Base-by-base conservation (phyloP, 148 eudicot species). In the Oxyria digyna region DNA sequence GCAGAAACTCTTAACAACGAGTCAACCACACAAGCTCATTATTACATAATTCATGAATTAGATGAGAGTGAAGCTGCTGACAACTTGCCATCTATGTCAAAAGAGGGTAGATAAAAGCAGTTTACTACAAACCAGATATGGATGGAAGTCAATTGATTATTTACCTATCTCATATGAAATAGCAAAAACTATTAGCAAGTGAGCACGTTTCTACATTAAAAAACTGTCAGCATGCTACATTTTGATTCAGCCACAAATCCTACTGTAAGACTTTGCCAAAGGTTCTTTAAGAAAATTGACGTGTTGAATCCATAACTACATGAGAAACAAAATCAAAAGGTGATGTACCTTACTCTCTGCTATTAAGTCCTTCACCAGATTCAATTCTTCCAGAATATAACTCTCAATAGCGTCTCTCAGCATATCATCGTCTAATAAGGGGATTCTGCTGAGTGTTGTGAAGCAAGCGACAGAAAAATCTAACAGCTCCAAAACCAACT, bases 401-500 rank as follows among this genome's bases (percentile, higher is more conserved):
- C 77, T 85, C 78, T 84, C 89, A 45, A 85, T 57, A 23, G 74
- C 74, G 73, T 74, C 77, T 74, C 76, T 77, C 73, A 85, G 72
- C 69, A 76, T 78, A 76, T 90, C 82, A 74, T 80, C 75, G 52
- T 62, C 82, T 65, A 81, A 27, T 54, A 69, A 69, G 42, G 84
- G 87, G 79, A 62, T 77, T 69, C 77, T 85, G 69, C 78, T 81
- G 72, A 85, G 64, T 81, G 84, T 75, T 32, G 91, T 82, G 75
- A 82, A 86, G 80, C 85, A 81, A 57, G 80, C 81, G 38, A 79
- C 85, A n/a, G 97, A 83, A 79, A 82, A 88, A 37, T 76, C 76
- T 70, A 90, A 69, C 62, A 86, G 66, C 72, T 82, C 87, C 85
- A 85, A 73, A 62, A 94, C 85, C 76, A 90, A 64, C 98, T 93